phyloP scores from a whole-genome alignment of 1,284 basidiomycete genomes.

The Pseudozyma pruni region DNA sequence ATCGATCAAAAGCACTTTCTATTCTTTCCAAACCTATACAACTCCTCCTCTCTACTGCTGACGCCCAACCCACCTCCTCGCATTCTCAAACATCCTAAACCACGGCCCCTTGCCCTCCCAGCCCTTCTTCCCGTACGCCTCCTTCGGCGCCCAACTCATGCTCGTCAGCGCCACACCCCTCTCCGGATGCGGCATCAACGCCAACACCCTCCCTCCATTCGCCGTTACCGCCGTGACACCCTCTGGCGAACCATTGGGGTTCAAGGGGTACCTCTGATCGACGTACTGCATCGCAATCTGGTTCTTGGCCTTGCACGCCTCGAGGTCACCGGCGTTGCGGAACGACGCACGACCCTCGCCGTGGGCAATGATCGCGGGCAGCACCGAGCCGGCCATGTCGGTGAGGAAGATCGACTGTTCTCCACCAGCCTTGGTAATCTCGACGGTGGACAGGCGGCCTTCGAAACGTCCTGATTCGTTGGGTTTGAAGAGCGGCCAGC shows the following conservation, averaged over 20 bases:
- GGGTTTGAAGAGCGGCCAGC: conserved; percentile 90
- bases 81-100: conserved; percentile 95
- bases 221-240: conserved; percentile 91
- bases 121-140: conserved; percentile 26
- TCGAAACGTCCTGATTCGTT: conserved; percentile 93
- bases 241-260: conserved; percentile 90
- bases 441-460: conserved; percentile 82
- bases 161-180: conserved; percentile 62
- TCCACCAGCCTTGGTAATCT: conserved; percentile 73
- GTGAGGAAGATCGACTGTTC: conserved; percentile 82
- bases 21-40: not conserved
- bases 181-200: conserved; percentile 84
- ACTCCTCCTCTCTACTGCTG: not conserved
- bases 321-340: conserved; percentile 35
- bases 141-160: conserved; percentile 66
- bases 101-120: conserved; percentile 81
- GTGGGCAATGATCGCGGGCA: conserved; percentile 94
- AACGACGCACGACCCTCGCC: conserved; percentile 92
- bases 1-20: not conserved
- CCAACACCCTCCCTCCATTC: conserved; percentile 84
- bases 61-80: conserved; percentile 71
- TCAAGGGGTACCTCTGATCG: conserved; percentile 69
- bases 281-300: conserved; percentile 61
- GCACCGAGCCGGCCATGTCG: conserved; percentile 84
- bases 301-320: conserved; percentile 26